Percentiles rank a stretch among this genome's conserved stretches.
Conservation (phyloP, 202 grass and related monocot genomes). For the Zizania palustris region DNA sequence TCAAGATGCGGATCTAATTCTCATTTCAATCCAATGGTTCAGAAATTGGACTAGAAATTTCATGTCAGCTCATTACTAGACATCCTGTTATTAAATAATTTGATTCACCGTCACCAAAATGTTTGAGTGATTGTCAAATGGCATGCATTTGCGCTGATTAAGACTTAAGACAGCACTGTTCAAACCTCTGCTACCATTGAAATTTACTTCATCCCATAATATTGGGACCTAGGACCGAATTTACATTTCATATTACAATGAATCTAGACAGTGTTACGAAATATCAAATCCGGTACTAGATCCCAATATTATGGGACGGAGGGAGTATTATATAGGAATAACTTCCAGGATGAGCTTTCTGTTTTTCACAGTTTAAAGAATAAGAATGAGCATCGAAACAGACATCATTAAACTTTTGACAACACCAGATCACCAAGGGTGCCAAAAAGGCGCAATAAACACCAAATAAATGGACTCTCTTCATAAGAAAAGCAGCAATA, state of each 20-base stretch:
- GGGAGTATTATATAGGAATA: no score
- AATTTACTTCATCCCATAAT: constrained; percentile 8
- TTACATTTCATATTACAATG: no score
- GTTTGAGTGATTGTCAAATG: background rate
- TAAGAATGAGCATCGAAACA: background rate
- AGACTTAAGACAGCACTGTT: constrained; percentile 1
- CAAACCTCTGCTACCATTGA: constrained; percentile 1
- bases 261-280: no score
- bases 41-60: background rate
- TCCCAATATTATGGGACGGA: no score
- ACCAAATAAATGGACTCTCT: constrained; percentile 1
- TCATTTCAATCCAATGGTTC: background rate
- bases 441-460: background rate
- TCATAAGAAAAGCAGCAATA: constrained; percentile 35
- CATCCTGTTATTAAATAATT: background rate
- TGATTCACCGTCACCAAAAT: background rate
- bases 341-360: background rate
- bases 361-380: constrained; percentile 4
- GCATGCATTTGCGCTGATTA: constrained; percentile 15
- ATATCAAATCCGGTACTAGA: no score
- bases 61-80: background rate
- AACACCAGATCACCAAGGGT: background rate
- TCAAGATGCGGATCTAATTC: background rate
- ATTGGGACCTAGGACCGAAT: no score
- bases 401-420: background rate